Conservation (phyloP, 257 asterid species). For the Vinca minor region DNA sequence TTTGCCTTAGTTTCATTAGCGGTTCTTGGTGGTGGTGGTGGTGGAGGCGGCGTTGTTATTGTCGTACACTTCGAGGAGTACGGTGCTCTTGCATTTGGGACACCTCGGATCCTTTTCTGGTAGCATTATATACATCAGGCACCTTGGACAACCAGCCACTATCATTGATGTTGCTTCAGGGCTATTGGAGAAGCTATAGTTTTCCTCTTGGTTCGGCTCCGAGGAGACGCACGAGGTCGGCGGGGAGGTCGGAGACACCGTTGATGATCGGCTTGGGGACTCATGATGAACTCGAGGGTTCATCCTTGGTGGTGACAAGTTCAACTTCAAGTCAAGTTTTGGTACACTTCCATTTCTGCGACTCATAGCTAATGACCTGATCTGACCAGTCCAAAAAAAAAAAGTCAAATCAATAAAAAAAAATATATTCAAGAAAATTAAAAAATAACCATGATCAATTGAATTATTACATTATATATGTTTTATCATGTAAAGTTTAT, state of each 20-base stretch:
- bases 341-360: constrained; percentile 33
- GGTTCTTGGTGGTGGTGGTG: constrained; percentile 21
- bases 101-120: constrained; percentile 75
- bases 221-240: constrained; percentile 51
- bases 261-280: constrained; percentile 29
- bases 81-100: constrained; percentile 87
- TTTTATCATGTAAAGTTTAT: too few relatives aligned
- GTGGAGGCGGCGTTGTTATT: constrained; percentile 16
- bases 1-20: constrained; percentile 17
- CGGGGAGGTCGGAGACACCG: constrained; percentile 35
- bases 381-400: too few relatives aligned
- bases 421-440: too few relatives aligned
- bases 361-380: constrained; percentile 37
- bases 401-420: too few relatives aligned
- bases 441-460: too few relatives aligned
- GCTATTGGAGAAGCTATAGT: constrained; percentile 39
- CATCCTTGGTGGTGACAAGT: constrained; percentile 36
- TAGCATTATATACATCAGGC: constrained; percentile 87
- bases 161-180: constrained; percentile 49
- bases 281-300: constrained; percentile 19
- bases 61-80: constrained; percentile 51
- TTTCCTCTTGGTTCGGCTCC: constrained; percentile 48
- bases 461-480: too few relatives aligned
- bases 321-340: constrained; percentile 39
- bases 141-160: constrained; percentile 56